Evolutionary conservation across 228 moss, liverwort and hornwort species (phyloP), one percentile per base, ranked within the genome.

Genomic region (Sphagnum fallax): DNA sequence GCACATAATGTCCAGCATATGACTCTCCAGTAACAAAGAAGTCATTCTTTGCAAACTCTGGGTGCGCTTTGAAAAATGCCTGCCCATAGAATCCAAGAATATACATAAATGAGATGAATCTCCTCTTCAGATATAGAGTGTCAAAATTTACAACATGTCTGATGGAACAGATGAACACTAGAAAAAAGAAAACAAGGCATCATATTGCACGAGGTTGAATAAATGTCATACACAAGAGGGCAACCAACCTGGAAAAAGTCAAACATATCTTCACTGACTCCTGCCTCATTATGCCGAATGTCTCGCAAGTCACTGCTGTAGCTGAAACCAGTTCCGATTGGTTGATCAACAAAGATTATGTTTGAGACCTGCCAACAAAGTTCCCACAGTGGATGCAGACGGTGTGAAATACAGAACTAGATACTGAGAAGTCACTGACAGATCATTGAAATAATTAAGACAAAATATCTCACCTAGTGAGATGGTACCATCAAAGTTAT

Each of bases 331-430:
- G 98, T 98, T 72, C 98, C 98, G 73, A 94, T 74, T 53, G 98
- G 98, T 73, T 98, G 98, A 76, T 98, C 98, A 64, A 98, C 98
- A 70, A 94, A 98, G 49, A 98, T 92, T 52, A 98, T 90, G 79
- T 73, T 94, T 4, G 98, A 98, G 8, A 93, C 77, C 91, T 91
- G 79, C 63, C n/a, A 66, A 74, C 8, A 50, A 49, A 12, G 8
- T 71, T 52, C 4, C 6, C 14, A 62, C 18, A 13, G 62, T 47
- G 61, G 50, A 50, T 51, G 49, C 52, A 49, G 6, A 47, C 6
- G 6, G 47, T 9, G 6, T 65, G 12, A 65, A 65, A 65, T 65
- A 48, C 18, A 48, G 11, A 32, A 32, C 32, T 32, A 32, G 32
- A 32, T 32, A 32, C 32, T 32, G 32, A 2, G 32, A 32, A 32